Evolutionary conservation across 805 yeast genomes (phyloP), one percentile per base, ranked within the genome.

Genomic region (Clavispora asparagi): DNA sequence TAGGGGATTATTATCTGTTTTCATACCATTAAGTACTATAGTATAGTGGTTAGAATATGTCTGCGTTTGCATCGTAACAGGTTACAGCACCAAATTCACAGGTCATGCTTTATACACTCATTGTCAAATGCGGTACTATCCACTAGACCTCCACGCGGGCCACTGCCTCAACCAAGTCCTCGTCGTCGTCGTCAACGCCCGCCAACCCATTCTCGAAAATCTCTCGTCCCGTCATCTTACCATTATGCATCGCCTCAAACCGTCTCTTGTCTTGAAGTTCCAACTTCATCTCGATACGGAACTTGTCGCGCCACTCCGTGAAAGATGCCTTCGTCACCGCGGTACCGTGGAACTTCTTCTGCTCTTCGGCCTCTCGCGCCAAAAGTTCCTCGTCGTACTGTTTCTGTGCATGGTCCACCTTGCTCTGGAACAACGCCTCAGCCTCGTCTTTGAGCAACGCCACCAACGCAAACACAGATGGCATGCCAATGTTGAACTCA

Each of bases 121-220:
- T 19, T 3, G 23, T 19, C 23, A 19, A 19, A 19, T 5, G 3
- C 23, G 5, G 23, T n/a, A n/a, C n/a, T n/a, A n/a, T n/a, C n/a
- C 23, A 19, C 31, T 31, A 31, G 6, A 55, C 51, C n/a, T 48
- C 56, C 38, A 56, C 43, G 37, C 50, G 48, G 25, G 48, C 50
- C n/a, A 55, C 53, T 9, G 47, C 51, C 10, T 59, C 65, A 3
- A 45, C 48, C 19, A 59, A 47, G 14, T 54, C 57, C 13, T 41
- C 27, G 28, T 62, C 67, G 10, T 64, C 73, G 38, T 80, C 91
- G 23, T 70, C 82, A 31, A 79, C 83, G 43, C 83, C 84, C 37
- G 86, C 95, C 55, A 94, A 76, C 39, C 98, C 98, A 58, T 77
- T 77, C 61, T 90, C 98, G 60, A 92, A 92, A 49, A 94, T 86